Percentiles rank a stretch among this genome's conserved stretches.
phyloP scores from a whole-genome alignment of 176 grass and related monocot genomes.

The Thalia dealbata region DNA sequence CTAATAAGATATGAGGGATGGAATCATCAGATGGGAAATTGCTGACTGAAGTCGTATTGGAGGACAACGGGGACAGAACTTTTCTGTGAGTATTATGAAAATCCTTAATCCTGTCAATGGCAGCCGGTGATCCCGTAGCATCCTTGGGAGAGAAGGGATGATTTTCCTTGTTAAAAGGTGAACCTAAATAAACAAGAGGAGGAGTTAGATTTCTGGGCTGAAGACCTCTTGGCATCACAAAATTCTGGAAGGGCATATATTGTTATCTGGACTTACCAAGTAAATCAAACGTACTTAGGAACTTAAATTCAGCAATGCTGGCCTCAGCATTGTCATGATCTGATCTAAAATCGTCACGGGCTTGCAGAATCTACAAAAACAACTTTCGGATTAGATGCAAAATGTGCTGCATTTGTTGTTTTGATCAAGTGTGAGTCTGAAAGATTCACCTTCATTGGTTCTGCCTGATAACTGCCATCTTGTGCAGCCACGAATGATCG shows the following conservation, averaged over 20 bases:
- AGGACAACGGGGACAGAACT: slow-evolving; percentile 64
- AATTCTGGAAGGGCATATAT: background rate
- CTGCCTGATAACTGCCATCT: background rate
- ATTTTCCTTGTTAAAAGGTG: slow-evolving; percentile 40
- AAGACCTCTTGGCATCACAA: background rate
- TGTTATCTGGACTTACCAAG: background rate
- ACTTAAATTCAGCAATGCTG: background rate
- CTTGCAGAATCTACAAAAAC: background rate
- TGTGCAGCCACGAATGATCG: background rate
- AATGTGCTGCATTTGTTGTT: background rate
- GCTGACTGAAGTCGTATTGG: slow-evolving; percentile 27
- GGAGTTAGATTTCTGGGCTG: background rate
- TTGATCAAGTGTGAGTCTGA: background rate
- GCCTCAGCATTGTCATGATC: background rate
- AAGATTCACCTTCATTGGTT: background rate
- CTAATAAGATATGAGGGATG: slow-evolving; percentile 15
- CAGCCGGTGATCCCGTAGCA: background rate
- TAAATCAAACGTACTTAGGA: background rate
- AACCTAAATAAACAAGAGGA: slow-evolving; percentile 29
- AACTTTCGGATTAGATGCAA: background rate
- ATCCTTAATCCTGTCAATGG: slow-evolving; percentile 1
- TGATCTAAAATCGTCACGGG: background rate
- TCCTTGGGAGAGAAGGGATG: slow-evolving; percentile 4
- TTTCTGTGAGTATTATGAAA: slow-evolving; percentile 36
- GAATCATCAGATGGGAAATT: slow-evolving; percentile 22